Evolutionary conservation across 2,329 filamentous ascomycete genomes (phyloP).

Genomic region (Cadophora sp.): DNA sequence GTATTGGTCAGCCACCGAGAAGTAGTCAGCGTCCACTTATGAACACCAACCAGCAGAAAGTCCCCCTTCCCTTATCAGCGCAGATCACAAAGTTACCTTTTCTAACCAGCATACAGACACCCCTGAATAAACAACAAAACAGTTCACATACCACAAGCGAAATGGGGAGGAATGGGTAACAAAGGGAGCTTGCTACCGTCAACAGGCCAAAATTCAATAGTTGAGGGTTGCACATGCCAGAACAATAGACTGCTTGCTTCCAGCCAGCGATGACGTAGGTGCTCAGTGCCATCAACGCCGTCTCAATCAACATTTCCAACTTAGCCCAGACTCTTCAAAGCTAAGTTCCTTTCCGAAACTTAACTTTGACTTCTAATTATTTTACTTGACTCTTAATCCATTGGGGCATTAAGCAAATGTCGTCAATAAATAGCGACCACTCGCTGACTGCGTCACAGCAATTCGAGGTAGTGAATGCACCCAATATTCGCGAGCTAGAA

Average conservation of each 20-base stretch:
- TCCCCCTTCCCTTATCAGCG: too few relatives aligned
- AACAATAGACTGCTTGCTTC: not conserved
- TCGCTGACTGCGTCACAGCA: constrained; percentile 19
- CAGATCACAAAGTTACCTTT: too few relatives aligned
- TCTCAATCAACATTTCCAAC: not conserved
- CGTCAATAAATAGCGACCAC: not conserved
- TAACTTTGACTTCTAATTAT: not conserved
- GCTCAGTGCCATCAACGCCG: not conserved
- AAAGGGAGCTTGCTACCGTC: not conserved
- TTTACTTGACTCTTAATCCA: too few relatives aligned
- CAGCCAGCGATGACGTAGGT: constrained; percentile 4
- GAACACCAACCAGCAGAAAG: too few relatives aligned
- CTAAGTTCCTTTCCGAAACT: constrained; percentile 1
- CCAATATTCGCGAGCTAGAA: constrained; percentile 31
- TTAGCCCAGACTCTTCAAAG: not conserved
- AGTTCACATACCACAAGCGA: not conserved
- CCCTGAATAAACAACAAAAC: constrained; percentile 1
- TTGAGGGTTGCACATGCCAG: constrained; percentile 5
- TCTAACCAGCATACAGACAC: not conserved
- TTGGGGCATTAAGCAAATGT: not conserved
- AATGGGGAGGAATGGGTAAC: not conserved
- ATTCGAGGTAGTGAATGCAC: constrained; percentile 28
- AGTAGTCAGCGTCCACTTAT: too few relatives aligned
- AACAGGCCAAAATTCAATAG: not conserved
- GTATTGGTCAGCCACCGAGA: too few relatives aligned